Evolutionary conservation across 1,139 yeast genomes (phyloP).

Genomic region (Pichia sp.): DNA sequence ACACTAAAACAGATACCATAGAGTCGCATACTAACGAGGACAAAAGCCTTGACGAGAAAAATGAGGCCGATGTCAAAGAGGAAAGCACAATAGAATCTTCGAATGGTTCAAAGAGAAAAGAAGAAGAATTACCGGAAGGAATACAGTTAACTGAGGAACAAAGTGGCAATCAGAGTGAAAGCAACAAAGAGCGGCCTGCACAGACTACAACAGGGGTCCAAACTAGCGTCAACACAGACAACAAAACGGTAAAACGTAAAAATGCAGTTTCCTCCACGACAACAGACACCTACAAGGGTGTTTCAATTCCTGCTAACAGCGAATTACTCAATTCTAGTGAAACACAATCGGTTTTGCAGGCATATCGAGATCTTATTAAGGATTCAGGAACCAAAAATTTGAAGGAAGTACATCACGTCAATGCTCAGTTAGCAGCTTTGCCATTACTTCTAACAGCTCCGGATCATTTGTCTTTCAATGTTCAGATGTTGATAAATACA

Average conservation of each 20-base stretch:
- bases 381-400: conserved; percentile 12
- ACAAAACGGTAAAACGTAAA: neutral
- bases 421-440: conserved; percentile 54
- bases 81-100: neutral
- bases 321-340: conserved; percentile 36
- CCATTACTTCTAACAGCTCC: conserved; percentile 57
- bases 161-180: neutral
- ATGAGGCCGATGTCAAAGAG: neutral
- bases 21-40: neutral
- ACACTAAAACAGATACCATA: neutral
- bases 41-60: neutral
- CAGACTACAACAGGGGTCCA: neutral
- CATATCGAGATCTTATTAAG: conserved; percentile 27
- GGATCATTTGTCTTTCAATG: conserved; percentile 53
- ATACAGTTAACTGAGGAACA: neutral
- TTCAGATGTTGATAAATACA: conserved; percentile 59
- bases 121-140: neutral
- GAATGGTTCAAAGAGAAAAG: neutral
- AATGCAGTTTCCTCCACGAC: neutral
- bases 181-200: neutral
- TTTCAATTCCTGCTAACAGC: conserved; percentile 38
- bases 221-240: neutral
- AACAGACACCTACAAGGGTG: conserved; percentile 31
- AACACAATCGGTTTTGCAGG: conserved; percentile 24
- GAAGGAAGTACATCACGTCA: conserved; percentile 35